Base-by-base conservation (phyloP, 2,329 filamentous ascomycete genomes). In the Talaromyces sp. region DNA sequence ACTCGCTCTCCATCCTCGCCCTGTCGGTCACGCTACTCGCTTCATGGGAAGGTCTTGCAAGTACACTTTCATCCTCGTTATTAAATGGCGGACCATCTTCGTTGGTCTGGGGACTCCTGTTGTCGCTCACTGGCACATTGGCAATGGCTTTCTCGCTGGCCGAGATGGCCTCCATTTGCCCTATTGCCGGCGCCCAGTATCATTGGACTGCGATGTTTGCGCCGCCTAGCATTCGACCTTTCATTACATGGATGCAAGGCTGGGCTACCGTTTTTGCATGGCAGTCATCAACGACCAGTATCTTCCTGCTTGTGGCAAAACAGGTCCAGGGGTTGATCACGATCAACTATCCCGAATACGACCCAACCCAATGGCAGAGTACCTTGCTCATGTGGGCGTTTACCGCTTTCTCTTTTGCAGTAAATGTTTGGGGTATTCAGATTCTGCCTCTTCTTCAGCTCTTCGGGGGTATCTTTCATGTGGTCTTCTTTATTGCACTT, bases 361-460 rank as follows among this genome's bases (percentile, higher is more conserved):
- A 70, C 9, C 69, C 73, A 15, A 64, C 77, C 25, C 68, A 72
- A n/a, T 81, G 78, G 78, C 79, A 81, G 37, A 73, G 72, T 3
- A 78, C 75, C 1, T 68, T 81, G 35, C 69, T 81, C 7, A 77
- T 77, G 69, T 78, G 74, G 69, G 75, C 70, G 3, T 68, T 77
- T 11, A 68, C 79, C 13, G 39, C 70, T 39, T 62, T 79, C 58
- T 70, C 71, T 13, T 74, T 77, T 62, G 71, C 75, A 19, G 66
- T 75, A 64, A 80, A 79, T 63, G 71, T 74, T 19, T 76, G 66
- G 54, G 71, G 67, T 37, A 74, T 74, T 41, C 73, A 68, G 41
- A 61, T 76, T 19, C 62, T 79, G 58, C 73, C 73, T 1, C 67
- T 71, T 19, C 61, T 74, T 27, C 71, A 76, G 60, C 72, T 68